Percentiles rank a stretch among this genome's conserved stretches.
These are phyloP conservation scores for Neospermospora avenae DNA, from an alignment of 2,329 filamentous ascomycete genomes.

Conservation along the genomic window DNA sequence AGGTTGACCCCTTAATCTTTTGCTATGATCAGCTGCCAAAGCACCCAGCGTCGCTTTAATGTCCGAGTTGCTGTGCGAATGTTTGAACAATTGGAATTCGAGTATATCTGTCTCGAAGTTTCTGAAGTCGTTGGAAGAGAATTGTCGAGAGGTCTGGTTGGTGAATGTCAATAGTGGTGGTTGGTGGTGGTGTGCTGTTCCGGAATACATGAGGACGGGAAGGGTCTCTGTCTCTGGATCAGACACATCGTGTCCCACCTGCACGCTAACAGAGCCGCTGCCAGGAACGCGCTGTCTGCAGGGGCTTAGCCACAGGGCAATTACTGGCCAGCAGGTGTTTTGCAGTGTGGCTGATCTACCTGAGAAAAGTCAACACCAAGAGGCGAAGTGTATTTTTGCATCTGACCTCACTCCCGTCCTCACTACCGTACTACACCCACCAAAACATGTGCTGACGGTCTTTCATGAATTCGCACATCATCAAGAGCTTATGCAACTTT, in stretches of 20 bases:
- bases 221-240: not conserved
- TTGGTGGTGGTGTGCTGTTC: not conserved
- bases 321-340: too few species aligned
- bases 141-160: not conserved
- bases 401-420: not conserved
- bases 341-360: not conserved
- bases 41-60: slow-evolving; percentile 7
- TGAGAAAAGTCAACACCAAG: not conserved
- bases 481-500: too few species aligned
- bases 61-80: not conserved
- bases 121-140: not conserved
- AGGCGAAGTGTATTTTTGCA: slow-evolving; percentile 1
- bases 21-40: slow-evolving; percentile 11
- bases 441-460: too few species aligned
- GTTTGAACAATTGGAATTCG: too few species aligned
- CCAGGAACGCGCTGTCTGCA: slow-evolving; percentile 3
- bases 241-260: not conserved
- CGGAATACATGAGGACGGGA: not conserved
- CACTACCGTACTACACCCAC: not conserved
- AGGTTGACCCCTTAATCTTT: slow-evolving; percentile 17
- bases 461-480: too few species aligned
- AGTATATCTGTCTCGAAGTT: too few species aligned
- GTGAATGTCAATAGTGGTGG: not conserved
- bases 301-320: slow-evolving; percentile 2
- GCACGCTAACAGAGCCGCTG: not conserved